phyloP scores from a whole-genome alignment of 2,329 filamentous ascomycete genomes.

The Furcasterigmium furcatum region DNA sequence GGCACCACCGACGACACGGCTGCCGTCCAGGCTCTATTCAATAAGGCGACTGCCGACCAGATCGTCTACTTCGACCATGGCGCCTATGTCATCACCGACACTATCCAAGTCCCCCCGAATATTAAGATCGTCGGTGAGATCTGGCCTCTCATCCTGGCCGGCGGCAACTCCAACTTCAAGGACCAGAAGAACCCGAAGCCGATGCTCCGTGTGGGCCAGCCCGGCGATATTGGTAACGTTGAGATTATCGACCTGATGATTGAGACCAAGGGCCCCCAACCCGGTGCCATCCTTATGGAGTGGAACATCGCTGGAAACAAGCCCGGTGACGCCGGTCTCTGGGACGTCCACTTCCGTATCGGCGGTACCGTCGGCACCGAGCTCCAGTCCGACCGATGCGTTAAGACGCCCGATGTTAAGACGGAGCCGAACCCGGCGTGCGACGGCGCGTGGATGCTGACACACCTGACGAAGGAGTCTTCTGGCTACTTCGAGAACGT shows the following conservation, averaged over 20 bases:
- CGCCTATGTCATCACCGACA: constrained; percentile 67
- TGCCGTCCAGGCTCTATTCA: constrained; percentile 75
- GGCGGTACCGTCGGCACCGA: constrained; percentile 82
- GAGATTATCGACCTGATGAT: constrained; percentile 89
- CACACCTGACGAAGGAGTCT: constrained; percentile 60
- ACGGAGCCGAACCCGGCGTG: constrained; percentile 64
- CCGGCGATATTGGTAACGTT: constrained; percentile 73
- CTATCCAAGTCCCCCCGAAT: constrained; percentile 70
- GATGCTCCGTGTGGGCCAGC: constrained; percentile 80
- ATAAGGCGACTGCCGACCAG: constrained; percentile 60
- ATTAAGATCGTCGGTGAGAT: constrained; percentile 89
- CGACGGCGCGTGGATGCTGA: constrained; percentile 68
- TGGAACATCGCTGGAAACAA: constrained; percentile 76
- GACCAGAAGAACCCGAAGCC: constrained; percentile 74
- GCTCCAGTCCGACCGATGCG: constrained; percentile 75
- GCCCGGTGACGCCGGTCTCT: constrained; percentile 74
- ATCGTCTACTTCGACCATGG: constrained; percentile 76
- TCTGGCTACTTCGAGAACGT: constrained; percentile 83
- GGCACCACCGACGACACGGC: constrained; percentile 83
- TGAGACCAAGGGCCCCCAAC: constrained; percentile 76
- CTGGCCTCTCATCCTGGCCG: constrained; percentile 86
- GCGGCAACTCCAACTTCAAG: constrained; percentile 66
- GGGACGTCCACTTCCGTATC: constrained; percentile 95
- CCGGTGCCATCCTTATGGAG: constrained; percentile 86
- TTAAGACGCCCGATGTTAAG: constrained; percentile 66